These are phyloP conservation scores for Colletotrichum sp. DNA, from an alignment of 2,329 filamentous ascomycete genomes.

Conservation along the genomic window DNA sequence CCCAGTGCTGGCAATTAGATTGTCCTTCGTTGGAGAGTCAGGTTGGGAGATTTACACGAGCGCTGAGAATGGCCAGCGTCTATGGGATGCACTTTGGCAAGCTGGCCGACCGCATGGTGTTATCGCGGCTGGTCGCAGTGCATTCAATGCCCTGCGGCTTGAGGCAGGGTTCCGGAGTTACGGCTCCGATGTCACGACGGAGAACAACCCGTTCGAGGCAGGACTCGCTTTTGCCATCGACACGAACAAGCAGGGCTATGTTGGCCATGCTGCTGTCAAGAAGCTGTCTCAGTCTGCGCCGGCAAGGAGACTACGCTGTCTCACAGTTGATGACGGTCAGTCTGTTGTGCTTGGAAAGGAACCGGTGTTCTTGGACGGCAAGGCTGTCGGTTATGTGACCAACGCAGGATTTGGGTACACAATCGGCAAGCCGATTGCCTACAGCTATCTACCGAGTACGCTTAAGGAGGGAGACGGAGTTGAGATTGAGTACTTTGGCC, in stretches of 20 bases:
- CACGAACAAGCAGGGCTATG: slow-evolving; percentile 49
- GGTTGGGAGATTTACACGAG: slow-evolving; percentile 69
- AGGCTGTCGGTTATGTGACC: slow-evolving; percentile 61
- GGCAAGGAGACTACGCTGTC: slow-evolving; percentile 45
- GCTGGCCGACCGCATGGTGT: slow-evolving; percentile 60
- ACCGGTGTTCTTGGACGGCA: slow-evolving; percentile 56
- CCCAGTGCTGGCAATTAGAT: slow-evolving; percentile 58
- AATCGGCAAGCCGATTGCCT: slow-evolving; percentile 62
- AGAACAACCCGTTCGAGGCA: slow-evolving; percentile 66
- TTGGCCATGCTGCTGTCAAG: slow-evolving; percentile 56
- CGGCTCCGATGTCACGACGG: slow-evolving; percentile 63
- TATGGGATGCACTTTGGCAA: slow-evolving; percentile 64
- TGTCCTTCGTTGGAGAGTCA: slow-evolving; percentile 65
- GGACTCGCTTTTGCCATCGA: slow-evolving; percentile 58
- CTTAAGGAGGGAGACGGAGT: slow-evolving; percentile 54
- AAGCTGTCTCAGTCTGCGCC: slow-evolving; percentile 37
- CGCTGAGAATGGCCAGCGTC: slow-evolving; percentile 59
- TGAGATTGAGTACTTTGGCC: slow-evolving; percentile 68
- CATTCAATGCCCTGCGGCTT: slow-evolving; percentile 62
- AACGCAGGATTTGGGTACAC: slow-evolving; percentile 67
- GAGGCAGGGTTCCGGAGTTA: slow-evolving; percentile 65
- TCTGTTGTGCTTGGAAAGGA: slow-evolving; percentile 68
- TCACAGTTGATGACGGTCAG: slow-evolving; percentile 60
- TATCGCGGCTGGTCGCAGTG: slow-evolving; percentile 61
- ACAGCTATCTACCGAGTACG: slow-evolving; percentile 57